These are phyloP conservation scores for Sarocladium brachiariae DNA, from an alignment of 2,329 filamentous ascomycete species.

Conservation along the genomic window DNA sequence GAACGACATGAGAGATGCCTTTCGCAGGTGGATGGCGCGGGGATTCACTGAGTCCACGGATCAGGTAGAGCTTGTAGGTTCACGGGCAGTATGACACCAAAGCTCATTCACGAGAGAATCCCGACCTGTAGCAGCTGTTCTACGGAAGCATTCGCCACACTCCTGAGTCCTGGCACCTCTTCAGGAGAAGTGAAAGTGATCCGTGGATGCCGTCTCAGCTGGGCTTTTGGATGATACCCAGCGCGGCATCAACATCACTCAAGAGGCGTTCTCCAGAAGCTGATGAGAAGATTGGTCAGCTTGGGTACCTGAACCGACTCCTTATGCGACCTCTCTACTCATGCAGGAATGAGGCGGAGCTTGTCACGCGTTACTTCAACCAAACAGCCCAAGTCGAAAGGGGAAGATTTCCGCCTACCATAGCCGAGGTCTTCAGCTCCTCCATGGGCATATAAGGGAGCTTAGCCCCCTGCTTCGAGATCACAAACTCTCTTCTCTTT, in stretches of 20 bases:
- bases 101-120: background rate
- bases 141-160: too few species aligned
- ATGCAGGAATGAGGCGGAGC: conserved; percentile 1
- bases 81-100: background rate
- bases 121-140: background rate
- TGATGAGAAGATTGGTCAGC: background rate
- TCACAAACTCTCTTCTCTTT: background rate
- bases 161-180: background rate
- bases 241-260: background rate
- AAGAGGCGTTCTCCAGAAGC: background rate
- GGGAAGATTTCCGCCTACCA: background rate
- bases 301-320: background rate
- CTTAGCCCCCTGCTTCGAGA: background rate
- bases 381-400: conserved; percentile 2
- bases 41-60: background rate
- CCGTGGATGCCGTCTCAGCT: conserved; percentile 1
- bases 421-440: background rate
- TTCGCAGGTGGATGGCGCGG: background rate
- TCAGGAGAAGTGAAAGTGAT: background rate
- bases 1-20: background rate
- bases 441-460: background rate
- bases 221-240: background rate
- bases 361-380: conserved; percentile 1
- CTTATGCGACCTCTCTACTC: background rate
- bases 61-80: background rate